These are phyloP conservation scores for Ogataea thermomethanolica DNA, from an alignment of 805 yeast genomes.

Conservation along the genomic window DNA sequence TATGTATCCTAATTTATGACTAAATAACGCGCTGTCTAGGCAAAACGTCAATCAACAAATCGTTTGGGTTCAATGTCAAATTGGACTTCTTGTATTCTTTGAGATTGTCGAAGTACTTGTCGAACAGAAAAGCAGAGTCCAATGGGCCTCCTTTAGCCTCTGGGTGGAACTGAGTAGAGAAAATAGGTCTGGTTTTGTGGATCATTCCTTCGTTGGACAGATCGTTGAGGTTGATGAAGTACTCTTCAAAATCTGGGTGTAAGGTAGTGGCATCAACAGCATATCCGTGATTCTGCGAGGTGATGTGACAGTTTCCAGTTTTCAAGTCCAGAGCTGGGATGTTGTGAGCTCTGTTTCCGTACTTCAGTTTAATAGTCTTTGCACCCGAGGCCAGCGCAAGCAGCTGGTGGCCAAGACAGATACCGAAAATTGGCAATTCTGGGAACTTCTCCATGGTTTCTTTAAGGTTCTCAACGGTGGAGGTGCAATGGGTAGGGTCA, in stretches of 20 bases:
- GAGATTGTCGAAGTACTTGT: slow-evolving; percentile 77
- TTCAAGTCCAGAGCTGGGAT: slow-evolving; percentile 90
- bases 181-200: slow-evolving; percentile 81
- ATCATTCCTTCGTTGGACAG: slow-evolving; percentile 97
- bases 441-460: slow-evolving; percentile 60
- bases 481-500: slow-evolving; percentile 87
- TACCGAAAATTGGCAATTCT: slow-evolving; percentile 91
- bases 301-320: slow-evolving; percentile 93
- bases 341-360: slow-evolving; percentile 98
- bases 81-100: slow-evolving; percentile 48
- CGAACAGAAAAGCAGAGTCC: slow-evolving; percentile 88
- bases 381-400: slow-evolving; percentile 95
- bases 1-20: slow-evolving; percentile 2
- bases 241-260: slow-evolving; percentile 75
- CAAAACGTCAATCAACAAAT: slow-evolving; percentile 55
- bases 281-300: slow-evolving; percentile 98
- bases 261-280: slow-evolving; percentile 87
- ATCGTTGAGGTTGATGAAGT: slow-evolving; percentile 90
- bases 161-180: slow-evolving; percentile 98
- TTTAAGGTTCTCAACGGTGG: slow-evolving; percentile 71
- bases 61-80: slow-evolving; percentile 40
- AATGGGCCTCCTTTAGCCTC: slow-evolving; percentile 99
- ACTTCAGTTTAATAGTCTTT: slow-evolving; percentile 85
- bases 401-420: slow-evolving; percentile 96
- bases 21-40: slow-evolving; percentile 62